phyloP scores from a whole-genome alignment of 345 rosid species.

The Stellera chamaejasme region DNA sequence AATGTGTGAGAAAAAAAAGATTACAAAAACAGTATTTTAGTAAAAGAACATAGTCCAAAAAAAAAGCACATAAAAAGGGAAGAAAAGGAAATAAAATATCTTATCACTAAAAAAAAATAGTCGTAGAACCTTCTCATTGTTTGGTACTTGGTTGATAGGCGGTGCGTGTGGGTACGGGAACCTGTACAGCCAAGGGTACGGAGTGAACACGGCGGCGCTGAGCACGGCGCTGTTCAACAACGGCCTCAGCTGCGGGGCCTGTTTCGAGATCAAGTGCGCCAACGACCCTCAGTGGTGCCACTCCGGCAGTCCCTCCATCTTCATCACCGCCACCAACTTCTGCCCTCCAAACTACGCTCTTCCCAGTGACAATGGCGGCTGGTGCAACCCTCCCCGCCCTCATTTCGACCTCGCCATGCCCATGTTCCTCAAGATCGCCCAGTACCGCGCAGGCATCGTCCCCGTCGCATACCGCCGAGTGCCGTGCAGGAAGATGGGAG shows the following conservation, averaged over 20 bases:
- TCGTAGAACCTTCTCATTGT: too few species aligned
- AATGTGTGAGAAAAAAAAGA: too few species aligned
- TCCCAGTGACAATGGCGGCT: constrained; percentile 63
- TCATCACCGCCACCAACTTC: constrained; percentile 65
- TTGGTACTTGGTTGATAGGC: constrained; percentile 19
- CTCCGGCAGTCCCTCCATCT: constrained; percentile 52
- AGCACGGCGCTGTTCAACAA: constrained; percentile 72
- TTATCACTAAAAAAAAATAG: too few species aligned
- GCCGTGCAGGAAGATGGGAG: constrained; percentile 49
- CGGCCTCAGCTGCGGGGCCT: constrained; percentile 57
- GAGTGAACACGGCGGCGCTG: constrained; percentile 69
- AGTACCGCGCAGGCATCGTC: constrained; percentile 67
- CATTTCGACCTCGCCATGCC: constrained; percentile 35
- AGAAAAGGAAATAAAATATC: too few species aligned
- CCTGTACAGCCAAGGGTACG: constrained; percentile 67
- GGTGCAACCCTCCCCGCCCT: constrained; percentile 81
- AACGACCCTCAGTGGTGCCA: constrained; percentile 63
- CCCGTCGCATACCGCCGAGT: constrained; percentile 52
- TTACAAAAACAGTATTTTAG: too few species aligned
- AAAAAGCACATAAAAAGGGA: too few species aligned
- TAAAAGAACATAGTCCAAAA: too few species aligned
- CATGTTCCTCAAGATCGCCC: constrained; percentile 34
- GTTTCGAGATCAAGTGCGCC: constrained; percentile 63
- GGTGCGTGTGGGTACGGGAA: constrained; percentile 78
- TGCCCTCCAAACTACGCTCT: constrained; percentile 51